Base-by-base conservation (phyloP, 495 filamentous ascomycete genomes). In the Lasiosphaeris hirsuta region DNA sequence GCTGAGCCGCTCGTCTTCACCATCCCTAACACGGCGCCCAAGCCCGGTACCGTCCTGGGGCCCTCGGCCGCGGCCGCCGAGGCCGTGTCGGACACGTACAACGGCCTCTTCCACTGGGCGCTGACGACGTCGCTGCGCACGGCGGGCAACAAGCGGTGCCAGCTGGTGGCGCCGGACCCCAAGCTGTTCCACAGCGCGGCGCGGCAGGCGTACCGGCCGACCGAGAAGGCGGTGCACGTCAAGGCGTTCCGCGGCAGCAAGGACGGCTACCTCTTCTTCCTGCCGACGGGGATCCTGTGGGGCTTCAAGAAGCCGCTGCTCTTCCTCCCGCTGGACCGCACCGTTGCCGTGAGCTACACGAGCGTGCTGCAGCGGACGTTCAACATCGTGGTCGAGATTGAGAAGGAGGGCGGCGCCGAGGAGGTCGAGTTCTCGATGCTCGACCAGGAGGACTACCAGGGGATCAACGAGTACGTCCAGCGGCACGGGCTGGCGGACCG, bases 221-320 rank as follows among this genome's bases (percentile, higher is more conserved):
- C 84, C 23, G 94, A 97, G 69, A 89, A 88, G 64, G 91, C 90
- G n/a, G 92, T 88, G 61, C 90, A 96, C 68, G 85, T 96, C 15
- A 96, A 93, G 65, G 92, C 87, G 1, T 92, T 92, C 75, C 81
- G 92, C 40, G 94, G 94, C 1, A 92, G 85, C 63, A 98, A 98
- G 80, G 94, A 98, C 70, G 92, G 94, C 10, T 98, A 86, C 59
- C 79, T 98, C 10, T 97, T 96, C 72, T 88, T 97, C 67, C 78
- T 97, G 7, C 82, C 87, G 41, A 86, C 80, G 17, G 94, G 94
- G 2, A 93, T 98, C 44, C 68, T 98, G 33, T 98, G 89, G 78
- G 92, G 85, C 1, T 97, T 96, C 81, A 96, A 96, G 71, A 98
- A 98, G 66, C 94, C 94, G 0, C 75, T 98, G 19, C 64, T 90